Percentiles rank a stretch among this genome's conserved stretches.
These are phyloP conservation scores for Colletotrichum cuscutae DNA, from an alignment of 2,329 filamentous ascomycete species.

Conservation along the genomic window DNA sequence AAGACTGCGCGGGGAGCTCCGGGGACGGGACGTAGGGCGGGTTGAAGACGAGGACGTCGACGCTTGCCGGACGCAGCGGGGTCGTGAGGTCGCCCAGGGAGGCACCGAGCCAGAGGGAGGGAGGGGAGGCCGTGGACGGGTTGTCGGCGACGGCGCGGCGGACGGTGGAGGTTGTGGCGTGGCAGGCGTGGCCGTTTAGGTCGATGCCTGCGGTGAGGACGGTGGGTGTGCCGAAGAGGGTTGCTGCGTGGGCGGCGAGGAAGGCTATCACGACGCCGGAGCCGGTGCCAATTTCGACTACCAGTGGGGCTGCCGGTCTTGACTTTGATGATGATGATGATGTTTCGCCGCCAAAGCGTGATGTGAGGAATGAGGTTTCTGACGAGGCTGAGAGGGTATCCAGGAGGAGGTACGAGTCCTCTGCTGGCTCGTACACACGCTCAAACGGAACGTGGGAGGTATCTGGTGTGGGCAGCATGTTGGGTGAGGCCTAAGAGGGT, in stretches of 20 bases:
- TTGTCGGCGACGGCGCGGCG: slow-evolving; percentile 52
- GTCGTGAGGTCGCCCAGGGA: slow-evolving; percentile 76
- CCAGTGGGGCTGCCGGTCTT: slow-evolving; percentile 60
- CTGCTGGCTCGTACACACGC: slow-evolving; percentile 92
- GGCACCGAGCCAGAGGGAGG: slow-evolving; percentile 70
- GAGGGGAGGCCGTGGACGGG: slow-evolving; percentile 51
- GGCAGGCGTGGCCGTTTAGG: slow-evolving; percentile 85
- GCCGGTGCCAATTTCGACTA: slow-evolving; percentile 89
- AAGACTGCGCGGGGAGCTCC: slow-evolving; percentile 66
- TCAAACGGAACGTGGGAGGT: slow-evolving; percentile 92
- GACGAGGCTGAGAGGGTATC: slow-evolving; percentile 83
- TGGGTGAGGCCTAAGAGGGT: slow-evolving; percentile 14
- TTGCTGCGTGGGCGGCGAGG: slow-evolving; percentile 76
- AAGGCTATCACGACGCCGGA: slow-evolving; percentile 96
- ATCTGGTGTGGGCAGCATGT: slow-evolving; percentile 92
- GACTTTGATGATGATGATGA: neutral
- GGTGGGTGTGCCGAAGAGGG: slow-evolving; percentile 77
- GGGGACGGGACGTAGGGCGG: slow-evolving; percentile 95
- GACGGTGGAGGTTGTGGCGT: slow-evolving; percentile 78
- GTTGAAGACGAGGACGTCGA: slow-evolving; percentile 95
- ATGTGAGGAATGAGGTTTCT: slow-evolving; percentile 75
- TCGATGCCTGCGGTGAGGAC: slow-evolving; percentile 83
- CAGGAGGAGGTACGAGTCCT: slow-evolving; percentile 94
- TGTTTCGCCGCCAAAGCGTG: slow-evolving; percentile 65
- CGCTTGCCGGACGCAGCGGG: slow-evolving; percentile 64